Evolutionary conservation across 73 alveolate species (phyloP).

Genomic region (Tetrahymena borealis): DNA sequence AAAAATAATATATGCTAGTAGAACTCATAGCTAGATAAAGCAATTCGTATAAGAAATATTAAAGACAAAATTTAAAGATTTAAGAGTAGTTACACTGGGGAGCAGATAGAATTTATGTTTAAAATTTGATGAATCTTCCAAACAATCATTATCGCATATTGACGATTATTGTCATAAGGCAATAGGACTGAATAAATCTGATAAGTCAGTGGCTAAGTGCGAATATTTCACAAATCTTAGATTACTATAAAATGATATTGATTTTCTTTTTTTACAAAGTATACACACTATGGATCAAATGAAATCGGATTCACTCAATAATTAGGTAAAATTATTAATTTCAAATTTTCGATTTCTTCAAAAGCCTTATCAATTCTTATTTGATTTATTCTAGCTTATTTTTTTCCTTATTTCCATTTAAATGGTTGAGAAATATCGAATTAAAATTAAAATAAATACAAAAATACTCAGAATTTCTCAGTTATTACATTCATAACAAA

Average conservation of each 20-base stretch:
- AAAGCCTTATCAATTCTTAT: no score
- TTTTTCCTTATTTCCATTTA: no score
- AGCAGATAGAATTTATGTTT: conserved; percentile 8
- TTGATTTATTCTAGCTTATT: no score
- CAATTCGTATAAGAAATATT: not conserved
- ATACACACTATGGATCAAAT: not conserved
- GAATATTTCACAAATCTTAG: not conserved
- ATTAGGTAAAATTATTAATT: no score
- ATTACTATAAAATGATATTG: not conserved
- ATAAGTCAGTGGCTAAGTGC: not conserved
- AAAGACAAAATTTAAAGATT: not conserved
- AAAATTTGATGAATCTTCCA: not conserved
- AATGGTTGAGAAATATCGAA: no score
- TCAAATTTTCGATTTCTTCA: no score
- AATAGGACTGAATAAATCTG: not conserved
- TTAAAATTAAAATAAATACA: no score
- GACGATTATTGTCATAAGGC: not conserved
- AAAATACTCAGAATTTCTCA: no score
- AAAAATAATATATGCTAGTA: conserved; percentile 12
- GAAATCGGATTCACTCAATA: not conserved
- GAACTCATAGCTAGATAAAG: conserved; percentile 27
- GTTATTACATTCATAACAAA: no score
- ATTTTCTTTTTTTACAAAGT: not conserved
- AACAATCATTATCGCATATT: not conserved
- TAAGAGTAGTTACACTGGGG: not conserved